Evolutionary conservation across 768 basidiomycete species (phyloP).

Genomic region (Boletales sp.): DNA sequence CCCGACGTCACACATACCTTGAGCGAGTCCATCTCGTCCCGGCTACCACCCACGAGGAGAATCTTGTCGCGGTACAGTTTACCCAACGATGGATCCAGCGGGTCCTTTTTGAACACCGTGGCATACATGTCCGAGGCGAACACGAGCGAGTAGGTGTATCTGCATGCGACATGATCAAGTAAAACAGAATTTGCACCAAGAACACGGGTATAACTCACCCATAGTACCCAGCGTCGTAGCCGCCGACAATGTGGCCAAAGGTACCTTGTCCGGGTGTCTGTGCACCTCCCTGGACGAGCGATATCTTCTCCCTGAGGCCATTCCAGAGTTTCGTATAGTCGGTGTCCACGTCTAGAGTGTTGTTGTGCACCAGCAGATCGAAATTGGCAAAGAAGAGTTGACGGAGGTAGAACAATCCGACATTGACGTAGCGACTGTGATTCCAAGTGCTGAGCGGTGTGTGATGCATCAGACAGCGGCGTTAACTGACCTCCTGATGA

Average conservation of each 20-base stretch:
- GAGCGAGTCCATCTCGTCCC: slow-evolving; percentile 76
- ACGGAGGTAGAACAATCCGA: slow-evolving; percentile 64
- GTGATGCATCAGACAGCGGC: neutral
- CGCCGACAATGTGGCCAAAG: slow-evolving; percentile 76
- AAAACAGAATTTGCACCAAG: too few species aligned
- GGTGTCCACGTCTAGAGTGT: slow-evolving; percentile 44
- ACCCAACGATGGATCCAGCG: slow-evolving; percentile 66
- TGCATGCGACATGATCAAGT: neutral
- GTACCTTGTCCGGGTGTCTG: slow-evolving; percentile 63
- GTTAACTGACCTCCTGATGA: slow-evolving; percentile 63
- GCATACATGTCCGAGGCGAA: slow-evolving; percentile 60
- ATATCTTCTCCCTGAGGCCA: slow-evolving; percentile 62
- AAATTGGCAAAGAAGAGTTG: slow-evolving; percentile 72
- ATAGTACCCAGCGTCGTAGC: slow-evolving; percentile 71
- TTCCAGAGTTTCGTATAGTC: slow-evolving; percentile 83
- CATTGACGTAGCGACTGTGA: slow-evolving; percentile 68
- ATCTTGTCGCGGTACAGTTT: slow-evolving; percentile 73
- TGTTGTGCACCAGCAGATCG: slow-evolving; percentile 22
- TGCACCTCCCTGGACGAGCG: slow-evolving; percentile 61
- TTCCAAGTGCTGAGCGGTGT: neutral
- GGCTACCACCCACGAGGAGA: slow-evolving; percentile 63
- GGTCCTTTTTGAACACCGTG: slow-evolving; percentile 79
- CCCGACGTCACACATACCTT: slow-evolving; percentile 39
- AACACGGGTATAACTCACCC: slow-evolving; percentile 31
- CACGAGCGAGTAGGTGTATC: slow-evolving; percentile 73